These are phyloP conservation scores for Elsinoe australis DNA, from an alignment of 2,329 filamentous ascomycete species.

Conservation along the genomic window DNA sequence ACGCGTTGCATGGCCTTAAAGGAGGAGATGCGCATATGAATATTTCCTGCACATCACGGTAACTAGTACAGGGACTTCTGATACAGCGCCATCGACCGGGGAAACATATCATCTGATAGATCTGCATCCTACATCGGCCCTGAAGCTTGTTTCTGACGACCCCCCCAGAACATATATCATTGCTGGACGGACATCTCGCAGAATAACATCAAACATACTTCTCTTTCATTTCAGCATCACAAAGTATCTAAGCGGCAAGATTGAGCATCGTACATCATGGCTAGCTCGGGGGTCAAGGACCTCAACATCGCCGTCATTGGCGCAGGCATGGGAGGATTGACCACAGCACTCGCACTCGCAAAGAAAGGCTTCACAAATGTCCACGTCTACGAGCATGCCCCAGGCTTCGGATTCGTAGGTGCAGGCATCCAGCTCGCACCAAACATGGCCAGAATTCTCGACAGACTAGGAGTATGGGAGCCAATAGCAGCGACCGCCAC, in stretches of 20 bases:
- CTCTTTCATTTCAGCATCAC: background rate
- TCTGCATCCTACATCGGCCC: background rate
- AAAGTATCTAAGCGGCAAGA: no score
- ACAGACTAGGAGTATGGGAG: slow-evolving; percentile 64
- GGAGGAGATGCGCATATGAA: background rate
- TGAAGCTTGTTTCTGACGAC: background rate
- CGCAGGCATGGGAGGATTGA: slow-evolving; percentile 65
- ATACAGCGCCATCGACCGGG: no score
- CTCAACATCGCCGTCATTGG: slow-evolving; percentile 31
- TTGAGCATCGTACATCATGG: slow-evolving; percentile 22
- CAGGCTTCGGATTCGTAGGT: slow-evolving; percentile 70
- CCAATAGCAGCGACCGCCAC: slow-evolving; percentile 64
- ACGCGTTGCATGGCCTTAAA: background rate
- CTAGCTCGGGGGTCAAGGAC: slow-evolving; percentile 27
- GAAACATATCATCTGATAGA: no score
- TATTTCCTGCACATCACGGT: no score
- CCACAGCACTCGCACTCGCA: slow-evolving; percentile 63
- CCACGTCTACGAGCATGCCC: slow-evolving; percentile 65
- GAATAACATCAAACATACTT: background rate
- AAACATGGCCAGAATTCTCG: slow-evolving; percentile 71
- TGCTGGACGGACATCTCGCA: no score
- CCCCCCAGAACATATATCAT: background rate
- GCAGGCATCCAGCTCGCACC: slow-evolving; percentile 79
- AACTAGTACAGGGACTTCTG: no score
- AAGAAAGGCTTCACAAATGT: slow-evolving; percentile 68